These are phyloP conservation scores for Artemisia tridentata DNA, from an alignment of 129 eudicot genomes.

Conservation along the genomic window DNA sequence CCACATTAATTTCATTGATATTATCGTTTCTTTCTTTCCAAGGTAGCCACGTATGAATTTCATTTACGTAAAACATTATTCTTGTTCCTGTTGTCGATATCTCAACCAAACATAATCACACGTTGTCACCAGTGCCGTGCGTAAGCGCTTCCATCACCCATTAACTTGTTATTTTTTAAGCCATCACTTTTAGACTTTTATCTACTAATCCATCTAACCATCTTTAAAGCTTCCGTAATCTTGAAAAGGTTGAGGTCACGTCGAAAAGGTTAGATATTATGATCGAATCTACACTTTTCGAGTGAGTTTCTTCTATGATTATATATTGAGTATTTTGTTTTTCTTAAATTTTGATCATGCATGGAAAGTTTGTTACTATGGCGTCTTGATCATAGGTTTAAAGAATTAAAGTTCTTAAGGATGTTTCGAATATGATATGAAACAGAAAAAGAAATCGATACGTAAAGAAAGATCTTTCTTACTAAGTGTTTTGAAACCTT, in stretches of 20 bases:
- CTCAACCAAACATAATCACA: not conserved
- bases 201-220: not conserved
- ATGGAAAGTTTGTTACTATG: too few relatives aligned
- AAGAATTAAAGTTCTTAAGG: too few relatives aligned
- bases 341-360: too few relatives aligned
- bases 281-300: not conserved
- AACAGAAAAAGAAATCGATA: too few relatives aligned
- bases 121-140: not conserved
- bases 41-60: too few relatives aligned
- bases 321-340: not conserved
- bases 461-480: too few relatives aligned
- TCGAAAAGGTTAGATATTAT: not conserved
- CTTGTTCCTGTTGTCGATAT: not conserved
- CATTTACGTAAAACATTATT: too few relatives aligned
- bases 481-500: too few relatives aligned
- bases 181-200: not conserved
- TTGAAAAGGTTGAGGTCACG: slow-evolving; percentile 8
- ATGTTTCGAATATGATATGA: too few relatives aligned
- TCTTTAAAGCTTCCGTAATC: not conserved
- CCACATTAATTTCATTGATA: too few relatives aligned
- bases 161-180: not conserved
- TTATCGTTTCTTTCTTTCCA: too few relatives aligned
- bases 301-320: not conserved
- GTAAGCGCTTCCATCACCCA: slow-evolving; percentile 38
- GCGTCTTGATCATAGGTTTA: too few relatives aligned